These are phyloP conservation scores for Smithsoniella earleae DNA, from an alignment of 163 green algal species.

Conservation along the genomic window DNA sequence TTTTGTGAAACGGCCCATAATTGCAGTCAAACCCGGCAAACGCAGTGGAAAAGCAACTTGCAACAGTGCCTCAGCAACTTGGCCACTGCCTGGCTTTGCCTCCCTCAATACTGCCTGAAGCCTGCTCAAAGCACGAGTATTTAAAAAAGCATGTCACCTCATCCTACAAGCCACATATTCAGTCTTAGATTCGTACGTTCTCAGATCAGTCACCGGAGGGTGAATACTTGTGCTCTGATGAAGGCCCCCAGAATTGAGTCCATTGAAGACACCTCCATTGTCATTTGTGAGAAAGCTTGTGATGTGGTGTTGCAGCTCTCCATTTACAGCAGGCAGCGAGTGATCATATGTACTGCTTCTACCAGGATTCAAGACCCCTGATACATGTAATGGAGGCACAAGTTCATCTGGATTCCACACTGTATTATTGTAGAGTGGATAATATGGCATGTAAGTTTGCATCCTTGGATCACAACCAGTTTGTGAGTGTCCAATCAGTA, in stretches of 20 bases:
- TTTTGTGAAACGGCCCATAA: constrained; percentile 23
- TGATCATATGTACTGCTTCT: neutral
- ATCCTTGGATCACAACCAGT: neutral
- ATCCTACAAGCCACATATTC: neutral
- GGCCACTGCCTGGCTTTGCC: constrained; percentile 16
- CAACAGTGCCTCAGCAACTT: constrained; percentile 19
- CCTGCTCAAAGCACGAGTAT: constrained; percentile 3
- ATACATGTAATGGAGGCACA: neutral
- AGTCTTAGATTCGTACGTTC: neutral
- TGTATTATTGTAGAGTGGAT: neutral
- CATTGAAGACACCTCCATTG: neutral
- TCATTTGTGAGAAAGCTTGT: neutral
- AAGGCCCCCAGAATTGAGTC: neutral
- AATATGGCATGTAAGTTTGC: neutral
- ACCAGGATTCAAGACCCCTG: neutral
- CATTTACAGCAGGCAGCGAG: neutral
- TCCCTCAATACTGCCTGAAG: constrained; percentile 25
- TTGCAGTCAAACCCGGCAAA: constrained; percentile 17
- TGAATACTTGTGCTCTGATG: neutral
- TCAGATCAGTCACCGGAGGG: constrained; percentile 12
- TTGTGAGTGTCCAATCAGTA: neutral
- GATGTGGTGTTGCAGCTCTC: constrained; percentile 4
- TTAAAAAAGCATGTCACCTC: neutral
- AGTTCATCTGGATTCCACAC: constrained; percentile 6
- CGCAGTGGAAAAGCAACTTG: constrained; percentile 24